phyloP scores from a whole-genome alignment of 129 eudicot species.

The Oenanthe sinensis region DNA sequence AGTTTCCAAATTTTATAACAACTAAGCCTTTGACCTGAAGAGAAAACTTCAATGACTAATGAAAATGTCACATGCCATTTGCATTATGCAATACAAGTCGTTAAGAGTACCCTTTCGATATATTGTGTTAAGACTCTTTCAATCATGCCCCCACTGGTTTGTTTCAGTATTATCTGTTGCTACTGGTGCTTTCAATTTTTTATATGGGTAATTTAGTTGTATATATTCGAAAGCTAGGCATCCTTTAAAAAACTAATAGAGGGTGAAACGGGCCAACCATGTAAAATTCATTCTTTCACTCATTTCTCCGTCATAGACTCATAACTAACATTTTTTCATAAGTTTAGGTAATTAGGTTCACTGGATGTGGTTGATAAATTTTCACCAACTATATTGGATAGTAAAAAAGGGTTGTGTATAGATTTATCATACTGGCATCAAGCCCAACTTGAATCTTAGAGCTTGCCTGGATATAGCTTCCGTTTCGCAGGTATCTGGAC shows the following conservation, averaged over 20 bases:
- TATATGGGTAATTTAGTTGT: not conserved
- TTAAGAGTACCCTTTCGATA: not conserved
- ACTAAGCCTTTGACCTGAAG: not conserved
- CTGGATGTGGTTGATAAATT: not conserved
- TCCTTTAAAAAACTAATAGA: not conserved
- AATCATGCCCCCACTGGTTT: not conserved
- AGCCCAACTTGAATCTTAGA: not conserved
- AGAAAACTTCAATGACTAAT: not conserved
- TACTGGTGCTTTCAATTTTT: not conserved
- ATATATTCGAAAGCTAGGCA: not conserved
- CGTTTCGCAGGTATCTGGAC: constrained; percentile 5
- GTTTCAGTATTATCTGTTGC: not conserved
- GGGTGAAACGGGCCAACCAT: not conserved
- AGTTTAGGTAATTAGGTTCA: not conserved
- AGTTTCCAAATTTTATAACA: not conserved
- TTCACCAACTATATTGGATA: not conserved
- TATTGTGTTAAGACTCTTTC: not conserved
- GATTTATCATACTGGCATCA: not conserved
- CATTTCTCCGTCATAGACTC: not conserved
- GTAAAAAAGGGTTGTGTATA: not conserved
- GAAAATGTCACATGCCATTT: not conserved
- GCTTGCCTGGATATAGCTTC: constrained; percentile 19
- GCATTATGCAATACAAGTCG: not conserved
- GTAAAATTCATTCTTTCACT: not conserved
- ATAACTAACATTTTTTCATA: not conserved